phyloP scores from a whole-genome alignment of 768 basidiomycete genomes.

The Podaxis sp. region DNA sequence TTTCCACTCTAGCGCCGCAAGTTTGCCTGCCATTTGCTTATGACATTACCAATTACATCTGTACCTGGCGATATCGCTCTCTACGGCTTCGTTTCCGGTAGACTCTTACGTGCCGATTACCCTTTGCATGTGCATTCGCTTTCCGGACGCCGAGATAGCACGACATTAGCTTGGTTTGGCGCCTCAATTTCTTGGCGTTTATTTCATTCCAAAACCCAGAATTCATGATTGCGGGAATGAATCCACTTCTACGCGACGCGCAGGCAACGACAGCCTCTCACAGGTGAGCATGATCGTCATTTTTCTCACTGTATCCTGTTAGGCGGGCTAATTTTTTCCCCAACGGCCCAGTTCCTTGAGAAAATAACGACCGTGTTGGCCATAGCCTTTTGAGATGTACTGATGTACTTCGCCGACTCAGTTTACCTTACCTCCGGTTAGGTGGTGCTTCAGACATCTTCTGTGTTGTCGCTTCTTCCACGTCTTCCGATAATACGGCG shows the following conservation, averaged over 20 bases:
- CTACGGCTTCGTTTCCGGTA: not conserved
- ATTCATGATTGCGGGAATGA: not conserved
- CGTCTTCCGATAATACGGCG: not conserved
- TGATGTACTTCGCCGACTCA: not conserved
- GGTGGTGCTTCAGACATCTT: not conserved
- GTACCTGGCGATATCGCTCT: not conserved
- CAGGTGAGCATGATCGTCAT: not conserved
- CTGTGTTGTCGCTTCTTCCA: not conserved
- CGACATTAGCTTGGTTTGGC: not conserved
- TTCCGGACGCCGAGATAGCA: not conserved
- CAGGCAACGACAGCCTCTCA: not conserved
- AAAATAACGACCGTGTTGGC: not conserved
- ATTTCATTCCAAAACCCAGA: not conserved
- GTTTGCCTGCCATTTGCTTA: not conserved
- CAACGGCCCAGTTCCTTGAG: not conserved
- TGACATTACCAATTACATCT: not conserved
- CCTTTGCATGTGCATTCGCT: not conserved
- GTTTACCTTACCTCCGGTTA: not conserved
- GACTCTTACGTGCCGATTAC: not conserved
- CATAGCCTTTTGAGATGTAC: not conserved
- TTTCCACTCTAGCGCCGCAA: slow-evolving; percentile 8
- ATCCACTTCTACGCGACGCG: not conserved
- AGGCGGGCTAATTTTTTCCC: not conserved
- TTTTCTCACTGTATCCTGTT: not conserved
- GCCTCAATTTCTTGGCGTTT: slow-evolving; percentile 2